Evolutionary conservation across 106 monocot species (phyloP), one percentile per base, ranked within the genome.

Genomic region (Platanthera guangdongensis): DNA sequence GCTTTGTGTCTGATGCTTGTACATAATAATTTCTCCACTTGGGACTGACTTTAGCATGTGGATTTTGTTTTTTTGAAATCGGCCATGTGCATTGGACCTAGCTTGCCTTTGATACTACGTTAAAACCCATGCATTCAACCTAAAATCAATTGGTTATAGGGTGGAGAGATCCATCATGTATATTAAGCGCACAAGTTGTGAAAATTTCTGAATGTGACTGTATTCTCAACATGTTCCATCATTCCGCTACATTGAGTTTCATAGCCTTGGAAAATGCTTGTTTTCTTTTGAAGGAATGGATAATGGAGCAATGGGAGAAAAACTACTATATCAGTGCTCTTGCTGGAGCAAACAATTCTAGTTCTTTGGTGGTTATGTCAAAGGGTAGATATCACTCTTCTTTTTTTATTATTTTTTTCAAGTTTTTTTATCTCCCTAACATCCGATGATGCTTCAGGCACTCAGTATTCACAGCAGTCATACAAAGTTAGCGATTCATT

Each of bases 231-330:
- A 10, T 53, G 14, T 53, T 67, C 67, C 25, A 30, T 7, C 4
- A 39, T 51, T 67, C 51, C 25, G 3, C 32, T 47, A 28, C 4
- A 39, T 63, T 47, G 71, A 55, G 64, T 60, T 60, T 60, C 21
- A 19, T 32, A 12, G 4, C 28, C 28, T 14, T 59, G 8, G 57
- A 16, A 18, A 59, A 59, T 59, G n/a, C 59, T 12, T 65, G 10
- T 25, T 12, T 3, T 65, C 59, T 11, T 57, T 82, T 76, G 8
- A 72, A 93, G 93, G 90, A 93, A 78, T 93, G 93, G 93, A 93
- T 93, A 68, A 86, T 93, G 93, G 90, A 93, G 52, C 93, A 93
- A 70, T 93, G 93, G 93, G 93, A 93, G 74, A 93, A 86, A 74
- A 93, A 88, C 65, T 93, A 88, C 78, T 93, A 93, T 72, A 93